A percentile compares a stretch with the other conserved stretches of the same genome.
Evolutionary conservation across 768 basidiomycete genomes (phyloP).

Genomic region (Mycena sanguinolenta): DNA sequence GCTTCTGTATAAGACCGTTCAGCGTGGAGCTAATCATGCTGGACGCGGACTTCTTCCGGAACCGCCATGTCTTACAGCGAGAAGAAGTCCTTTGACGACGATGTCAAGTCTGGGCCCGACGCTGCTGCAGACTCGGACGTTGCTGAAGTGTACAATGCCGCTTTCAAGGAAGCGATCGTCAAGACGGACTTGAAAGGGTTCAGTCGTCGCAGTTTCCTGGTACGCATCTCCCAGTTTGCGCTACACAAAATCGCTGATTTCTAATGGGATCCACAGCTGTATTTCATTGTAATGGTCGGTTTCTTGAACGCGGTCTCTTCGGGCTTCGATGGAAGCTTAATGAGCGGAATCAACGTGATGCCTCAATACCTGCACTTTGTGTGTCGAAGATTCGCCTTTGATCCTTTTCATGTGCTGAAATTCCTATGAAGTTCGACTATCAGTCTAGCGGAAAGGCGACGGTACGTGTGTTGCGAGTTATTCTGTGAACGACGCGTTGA

Average conservation of each 20-base stretch:
- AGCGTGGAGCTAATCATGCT: no score
- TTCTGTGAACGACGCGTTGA: not conserved
- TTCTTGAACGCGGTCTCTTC: slow-evolving; percentile 41
- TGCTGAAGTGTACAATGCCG: slow-evolving; percentile 37
- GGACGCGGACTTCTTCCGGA: no score
- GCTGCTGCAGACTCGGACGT: slow-evolving; percentile 4
- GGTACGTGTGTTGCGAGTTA: slow-evolving; percentile 1
- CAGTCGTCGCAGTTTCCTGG: slow-evolving; percentile 38
- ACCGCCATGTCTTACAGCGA: slow-evolving; percentile 32
- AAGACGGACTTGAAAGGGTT: slow-evolving; percentile 31
- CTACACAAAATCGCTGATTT: not conserved
- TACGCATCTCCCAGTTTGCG: not conserved
- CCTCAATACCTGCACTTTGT: slow-evolving; percentile 37
- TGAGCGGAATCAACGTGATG: slow-evolving; percentile 42
- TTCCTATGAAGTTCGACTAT: slow-evolving; percentile 27
- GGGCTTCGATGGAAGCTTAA: slow-evolving; percentile 41
- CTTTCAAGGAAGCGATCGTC: slow-evolving; percentile 26
- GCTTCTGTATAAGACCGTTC: no score
- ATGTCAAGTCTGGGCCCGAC: slow-evolving; percentile 24
- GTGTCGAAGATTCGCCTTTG: not conserved
- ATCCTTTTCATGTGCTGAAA: not conserved
- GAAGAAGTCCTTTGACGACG: slow-evolving; percentile 37
- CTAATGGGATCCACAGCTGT: slow-evolving; percentile 28
- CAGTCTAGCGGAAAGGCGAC: slow-evolving; percentile 33
- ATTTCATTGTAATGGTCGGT: slow-evolving; percentile 42